phyloP scores from a whole-genome alignment of 176 grass and related monocot genomes.

The Areca catechu region DNA sequence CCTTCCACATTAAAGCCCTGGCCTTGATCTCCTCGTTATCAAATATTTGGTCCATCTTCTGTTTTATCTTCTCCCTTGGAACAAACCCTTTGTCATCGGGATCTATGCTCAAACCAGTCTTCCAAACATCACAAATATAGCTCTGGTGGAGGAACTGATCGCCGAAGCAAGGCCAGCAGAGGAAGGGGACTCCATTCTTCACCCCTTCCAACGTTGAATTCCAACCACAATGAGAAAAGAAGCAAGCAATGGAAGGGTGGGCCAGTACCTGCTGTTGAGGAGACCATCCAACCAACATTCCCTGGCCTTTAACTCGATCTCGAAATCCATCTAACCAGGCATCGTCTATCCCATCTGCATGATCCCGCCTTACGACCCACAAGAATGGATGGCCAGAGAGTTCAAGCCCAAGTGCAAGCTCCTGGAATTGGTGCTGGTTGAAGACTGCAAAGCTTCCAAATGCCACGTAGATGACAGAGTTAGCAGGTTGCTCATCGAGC shows the following conservation, averaged over 20 bases:
- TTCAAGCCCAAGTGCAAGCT: slow-evolving; percentile 45
- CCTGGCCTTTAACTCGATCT: background rate
- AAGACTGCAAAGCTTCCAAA: slow-evolving; percentile 44
- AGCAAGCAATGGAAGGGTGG: slow-evolving; percentile 11
- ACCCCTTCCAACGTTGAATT: slow-evolving; percentile 13
- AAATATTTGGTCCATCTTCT: no score
- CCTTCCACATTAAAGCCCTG: no score
- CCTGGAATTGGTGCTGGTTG: slow-evolving; percentile 28
- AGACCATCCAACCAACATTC: no score
- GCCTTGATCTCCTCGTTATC: no score
- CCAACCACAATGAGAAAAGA: no score
- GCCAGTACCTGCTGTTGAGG: slow-evolving; percentile 4
- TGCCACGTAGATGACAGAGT: slow-evolving; percentile 38
- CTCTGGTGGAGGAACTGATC: slow-evolving; percentile 51
- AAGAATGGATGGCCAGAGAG: no score
- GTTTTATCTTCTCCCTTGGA: no score
- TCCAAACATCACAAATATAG: slow-evolving; percentile 48
- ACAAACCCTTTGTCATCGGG: no score
- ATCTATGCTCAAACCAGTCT: slow-evolving; percentile 34
- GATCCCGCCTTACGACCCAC: slow-evolving; percentile 41
- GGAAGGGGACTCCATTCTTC: slow-evolving; percentile 32
- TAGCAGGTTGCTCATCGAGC: slow-evolving; percentile 30
- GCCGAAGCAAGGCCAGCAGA: slow-evolving; percentile 60
- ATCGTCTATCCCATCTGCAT: slow-evolving; percentile 20
- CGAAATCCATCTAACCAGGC: slow-evolving; percentile 36